Base-by-base conservation (phyloP, 1,284 basidiomycete species). In the Moniliella sp. region DNA sequence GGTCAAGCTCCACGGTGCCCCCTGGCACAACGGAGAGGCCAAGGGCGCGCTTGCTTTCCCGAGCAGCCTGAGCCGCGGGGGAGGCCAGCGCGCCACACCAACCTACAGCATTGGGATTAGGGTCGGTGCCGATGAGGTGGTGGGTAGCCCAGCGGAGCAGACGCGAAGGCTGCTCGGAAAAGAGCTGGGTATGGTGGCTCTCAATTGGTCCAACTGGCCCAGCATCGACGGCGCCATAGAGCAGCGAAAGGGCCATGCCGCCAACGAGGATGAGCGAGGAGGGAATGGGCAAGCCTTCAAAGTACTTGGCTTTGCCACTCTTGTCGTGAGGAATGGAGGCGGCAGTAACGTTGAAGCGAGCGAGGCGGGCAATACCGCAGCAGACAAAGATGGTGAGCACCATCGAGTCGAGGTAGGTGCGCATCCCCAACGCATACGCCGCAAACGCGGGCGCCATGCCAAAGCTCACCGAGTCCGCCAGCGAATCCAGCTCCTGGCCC, bases 341-440 rank as follows among this genome's bases (percentile, higher is more conserved):
- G 31, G 91, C 86, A 0, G 91, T 97, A 9, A 86, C 91, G 62
- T 99, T 99, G 71, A 94, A 99, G 25, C 91, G 74, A 4, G 88
- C 88, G 29, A 97, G 74, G 30, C 88, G 75, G 14, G 91, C 91
- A 34, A 99, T 73, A 23, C 91, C 91, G 57, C 78, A 81, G 56
- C 88, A 94, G 45, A 94, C 81, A 62, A 94, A 97, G 28, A 73
- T 69, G 7, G 86, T 77, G 21, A 99, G 68, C 36, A 76, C 67
- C 36, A 88, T 67, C 1, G 78, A 78, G 65, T 99, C 88, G 36
- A 93, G 71, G 34, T 77, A 76, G 5, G 78, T 80, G 37, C 82
- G 73, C 36, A 97, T 69, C 31, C 91, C 91, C 36, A 94, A 70
- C 25, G 74, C 73, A 58, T 91, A 99, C 0, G 81, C 91, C 18